Conservation (phyloP, 257 asterid species). For the Fraxinus cuspidata region DNA sequence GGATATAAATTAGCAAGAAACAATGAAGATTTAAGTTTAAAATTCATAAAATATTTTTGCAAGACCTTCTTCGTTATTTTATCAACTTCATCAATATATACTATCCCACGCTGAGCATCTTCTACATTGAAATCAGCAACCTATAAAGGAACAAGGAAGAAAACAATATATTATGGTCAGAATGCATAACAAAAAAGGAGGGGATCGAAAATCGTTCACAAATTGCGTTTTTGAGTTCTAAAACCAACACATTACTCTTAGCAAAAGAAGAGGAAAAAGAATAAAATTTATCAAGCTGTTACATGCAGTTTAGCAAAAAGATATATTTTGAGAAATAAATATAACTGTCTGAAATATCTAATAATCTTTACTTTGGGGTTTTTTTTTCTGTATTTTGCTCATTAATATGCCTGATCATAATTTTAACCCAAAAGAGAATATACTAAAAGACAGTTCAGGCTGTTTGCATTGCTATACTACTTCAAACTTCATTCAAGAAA, state of each 20-base stretch:
- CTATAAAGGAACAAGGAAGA: constrained; percentile 43
- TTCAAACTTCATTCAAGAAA: neutral
- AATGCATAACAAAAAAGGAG: neutral
- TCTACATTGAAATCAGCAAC: constrained; percentile 80
- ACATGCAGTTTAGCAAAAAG: neutral
- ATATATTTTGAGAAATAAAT: neutral
- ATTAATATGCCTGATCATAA: neutral
- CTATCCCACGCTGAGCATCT: constrained; percentile 92
- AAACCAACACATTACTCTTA: constrained; percentile 3
- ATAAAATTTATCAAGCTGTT: neutral
- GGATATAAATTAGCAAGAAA: constrained; percentile 37
- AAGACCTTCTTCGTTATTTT: constrained; percentile 89
- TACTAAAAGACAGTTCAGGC: neutral
- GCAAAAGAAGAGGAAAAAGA: neutral
- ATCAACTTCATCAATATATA: constrained; percentile 92
- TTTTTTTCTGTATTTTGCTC: neutral
- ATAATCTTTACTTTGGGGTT: neutral
- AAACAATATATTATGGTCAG: constrained; percentile 10
- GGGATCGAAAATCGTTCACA: neutral
- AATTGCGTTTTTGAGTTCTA: constrained; percentile 13
- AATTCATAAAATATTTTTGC: constrained; percentile 23
- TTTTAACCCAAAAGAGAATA: neutral
- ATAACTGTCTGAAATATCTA: neutral
- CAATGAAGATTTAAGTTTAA: constrained; percentile 22
- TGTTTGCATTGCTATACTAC: neutral